Evolutionary conservation across 1,139 yeast species (phyloP).

Genomic region (Magnusiomyces suaveolens): DNA sequence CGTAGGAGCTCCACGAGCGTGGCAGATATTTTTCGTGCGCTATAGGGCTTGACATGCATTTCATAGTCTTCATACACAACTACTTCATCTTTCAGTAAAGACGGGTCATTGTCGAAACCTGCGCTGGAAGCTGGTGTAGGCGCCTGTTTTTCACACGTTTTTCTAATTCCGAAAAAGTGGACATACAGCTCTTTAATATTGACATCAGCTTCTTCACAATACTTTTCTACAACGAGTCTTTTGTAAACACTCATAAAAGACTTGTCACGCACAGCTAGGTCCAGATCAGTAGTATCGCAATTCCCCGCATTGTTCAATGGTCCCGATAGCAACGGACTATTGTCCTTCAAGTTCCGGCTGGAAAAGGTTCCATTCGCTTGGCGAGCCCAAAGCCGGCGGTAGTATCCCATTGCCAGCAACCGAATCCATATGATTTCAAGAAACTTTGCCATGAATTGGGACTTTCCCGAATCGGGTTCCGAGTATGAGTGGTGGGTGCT

Average conservation of each 20-base stretch:
- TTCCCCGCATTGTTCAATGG: background rate
- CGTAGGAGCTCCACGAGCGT: conserved; percentile 6
- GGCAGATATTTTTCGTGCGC: conserved; percentile 1
- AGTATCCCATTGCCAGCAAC: conserved; percentile 13
- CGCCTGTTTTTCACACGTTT: background rate
- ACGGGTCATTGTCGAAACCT: too few species aligned
- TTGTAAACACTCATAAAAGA: conserved; percentile 5
- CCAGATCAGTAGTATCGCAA: background rate
- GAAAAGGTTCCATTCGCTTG: background rate
- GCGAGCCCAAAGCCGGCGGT: conserved; percentile 4
- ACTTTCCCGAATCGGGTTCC: background rate
- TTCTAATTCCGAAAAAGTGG: conserved; percentile 1
- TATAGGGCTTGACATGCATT: background rate
- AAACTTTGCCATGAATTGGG: conserved; percentile 4
- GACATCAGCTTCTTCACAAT: conserved; percentile 3
- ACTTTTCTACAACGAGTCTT: conserved; percentile 6
- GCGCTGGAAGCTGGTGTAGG: background rate
- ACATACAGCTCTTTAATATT: conserved; percentile 7
- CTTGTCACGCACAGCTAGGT: conserved; percentile 5
- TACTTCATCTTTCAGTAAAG: background rate
- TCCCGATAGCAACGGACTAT: background rate
- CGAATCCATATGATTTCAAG: conserved; percentile 12
- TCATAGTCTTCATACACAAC: background rate
- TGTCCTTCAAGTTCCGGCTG: background rate
- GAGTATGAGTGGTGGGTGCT: background rate